These are phyloP conservation scores for Colletotrichum sp. DNA, from an alignment of 2,329 filamentous ascomycete species.

Conservation along the genomic window DNA sequence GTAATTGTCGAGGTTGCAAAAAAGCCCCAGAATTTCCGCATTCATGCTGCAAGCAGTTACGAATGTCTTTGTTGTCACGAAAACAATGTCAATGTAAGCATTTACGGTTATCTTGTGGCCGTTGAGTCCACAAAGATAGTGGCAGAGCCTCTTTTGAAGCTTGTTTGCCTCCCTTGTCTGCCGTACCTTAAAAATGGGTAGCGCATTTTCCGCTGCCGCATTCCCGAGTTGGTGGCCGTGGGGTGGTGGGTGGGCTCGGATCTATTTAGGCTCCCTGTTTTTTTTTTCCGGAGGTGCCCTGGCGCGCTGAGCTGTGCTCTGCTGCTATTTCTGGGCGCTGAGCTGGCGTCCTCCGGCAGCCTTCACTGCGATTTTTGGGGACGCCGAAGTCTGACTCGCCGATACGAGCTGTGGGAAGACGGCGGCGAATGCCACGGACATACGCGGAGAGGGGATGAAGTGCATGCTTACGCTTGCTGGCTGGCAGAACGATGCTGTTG, in stretches of 20 bases:
- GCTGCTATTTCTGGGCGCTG: background rate
- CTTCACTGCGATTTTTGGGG: background rate
- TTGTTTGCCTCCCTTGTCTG: background rate
- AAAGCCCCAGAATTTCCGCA: no score
- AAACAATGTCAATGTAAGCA: background rate
- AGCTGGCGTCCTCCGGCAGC: background rate
- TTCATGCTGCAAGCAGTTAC: background rate
- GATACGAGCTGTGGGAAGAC: background rate
- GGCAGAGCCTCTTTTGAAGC: background rate
- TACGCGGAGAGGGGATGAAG: background rate
- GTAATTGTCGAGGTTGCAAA: no score
- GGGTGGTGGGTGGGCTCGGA: background rate
- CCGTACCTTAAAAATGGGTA: background rate
- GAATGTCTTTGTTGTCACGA: background rate
- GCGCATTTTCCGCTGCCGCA: background rate
- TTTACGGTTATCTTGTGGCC: background rate
- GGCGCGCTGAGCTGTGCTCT: background rate
- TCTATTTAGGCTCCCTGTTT: background rate
- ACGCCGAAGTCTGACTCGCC: background rate
- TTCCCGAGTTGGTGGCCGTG: background rate
- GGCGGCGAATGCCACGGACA: background rate
- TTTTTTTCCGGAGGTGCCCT: background rate
- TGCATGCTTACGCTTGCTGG: background rate
- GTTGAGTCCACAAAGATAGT: background rate
- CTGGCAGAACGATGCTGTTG: background rate